phyloP scores from a whole-genome alignment of 2,329 filamentous ascomycete species.

The Zymoseptoria crescenta region DNA sequence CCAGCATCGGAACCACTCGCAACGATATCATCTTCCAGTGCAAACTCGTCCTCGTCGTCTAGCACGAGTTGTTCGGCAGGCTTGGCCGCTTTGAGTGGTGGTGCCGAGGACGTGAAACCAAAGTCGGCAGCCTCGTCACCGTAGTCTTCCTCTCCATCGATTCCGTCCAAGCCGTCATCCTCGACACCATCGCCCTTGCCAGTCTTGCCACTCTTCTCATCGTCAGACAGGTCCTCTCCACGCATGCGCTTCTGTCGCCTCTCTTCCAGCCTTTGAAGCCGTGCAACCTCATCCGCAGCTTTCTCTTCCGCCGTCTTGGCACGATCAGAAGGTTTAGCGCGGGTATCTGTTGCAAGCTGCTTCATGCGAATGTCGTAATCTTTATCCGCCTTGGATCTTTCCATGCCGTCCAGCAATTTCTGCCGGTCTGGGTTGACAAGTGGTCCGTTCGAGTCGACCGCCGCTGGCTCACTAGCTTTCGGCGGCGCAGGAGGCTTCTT shows the following conservation, averaged over 20 bases:
- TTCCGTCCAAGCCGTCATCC: slow-evolving; percentile 24
- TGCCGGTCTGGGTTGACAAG: slow-evolving; percentile 55
- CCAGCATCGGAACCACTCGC: slow-evolving; percentile 58
- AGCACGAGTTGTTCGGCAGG: slow-evolving; percentile 51
- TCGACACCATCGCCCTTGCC: slow-evolving; percentile 26
- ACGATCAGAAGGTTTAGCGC: slow-evolving; percentile 75
- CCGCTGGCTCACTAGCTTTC: slow-evolving; percentile 20
- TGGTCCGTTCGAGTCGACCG: slow-evolving; percentile 31
- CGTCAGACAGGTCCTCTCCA: slow-evolving; percentile 67
- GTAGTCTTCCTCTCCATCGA: slow-evolving; percentile 31
- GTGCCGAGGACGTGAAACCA: slow-evolving; percentile 54
- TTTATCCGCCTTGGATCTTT: slow-evolving; percentile 65
- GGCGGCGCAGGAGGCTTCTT: slow-evolving; percentile 33
- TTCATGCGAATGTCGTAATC: slow-evolving; percentile 81
- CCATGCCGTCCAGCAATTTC: slow-evolving; percentile 51
- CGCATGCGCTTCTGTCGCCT: slow-evolving; percentile 79
- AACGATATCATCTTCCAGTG: slow-evolving; percentile 81
- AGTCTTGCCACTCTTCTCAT: slow-evolving; percentile 40
- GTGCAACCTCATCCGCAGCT: slow-evolving; percentile 65
- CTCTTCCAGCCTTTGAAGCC: slow-evolving; percentile 72
- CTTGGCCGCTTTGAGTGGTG: slow-evolving; percentile 14
- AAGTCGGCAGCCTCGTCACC: slow-evolving; percentile 54
- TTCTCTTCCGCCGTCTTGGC: slow-evolving; percentile 89
- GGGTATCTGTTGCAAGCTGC: slow-evolving; percentile 73
- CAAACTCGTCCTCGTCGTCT: slow-evolving; percentile 90